Base-by-base conservation (phyloP, 2,329 filamentous ascomycete species). In the Penicillium sp. region DNA sequence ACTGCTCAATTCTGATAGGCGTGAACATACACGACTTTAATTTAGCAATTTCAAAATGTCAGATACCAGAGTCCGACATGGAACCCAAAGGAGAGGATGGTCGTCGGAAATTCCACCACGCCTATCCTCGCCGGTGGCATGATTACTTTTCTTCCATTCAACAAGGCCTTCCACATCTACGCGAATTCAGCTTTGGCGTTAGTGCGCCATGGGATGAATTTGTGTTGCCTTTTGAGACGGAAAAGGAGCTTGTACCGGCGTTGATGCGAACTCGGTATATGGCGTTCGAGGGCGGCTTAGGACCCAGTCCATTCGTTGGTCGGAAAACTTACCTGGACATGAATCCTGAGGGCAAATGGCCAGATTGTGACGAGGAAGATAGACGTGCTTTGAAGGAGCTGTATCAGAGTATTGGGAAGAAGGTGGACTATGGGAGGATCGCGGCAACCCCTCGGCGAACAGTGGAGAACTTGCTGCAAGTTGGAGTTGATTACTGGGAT, bases 1-100 rank as follows among this genome's bases (percentile, higher is more conserved):
- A 75, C 47, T 79, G 76, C 46, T 64, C 69, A 0, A 74, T 77
- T 20, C 36, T 65, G 20, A 54, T 33, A 28, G 52, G 55, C 28
- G 50, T 58, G 18, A 20, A 3, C 5, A 10, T 38, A 5, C 13
- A 5, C 16, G 18, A 38, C 9, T 4, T 2, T 10, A 9, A 36
- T 11, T 36, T 16, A 3, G 18, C 20, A 5, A 4, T 38, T 20
- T 38, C 35, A 20, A 20, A 13, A 31, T n/a, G 44, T 36, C 35
- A 38, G 11, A 30, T 46, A 30, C 44, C 44, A 20, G 36, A 27
- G 33, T 13, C 31, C 38, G 44, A 43, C 14, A 39, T 46, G 33
- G 39, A 41, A 20, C 14, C 20, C 13, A 35, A 46, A 31, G 47
- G 33, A 30, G 38, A 38, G 8, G 16, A 46, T 22, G 36, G 44